These are phyloP conservation scores for Aphanomyces stellatus DNA, from an alignment of 352 stramenopile genomes.

Conservation along the genomic window DNA sequence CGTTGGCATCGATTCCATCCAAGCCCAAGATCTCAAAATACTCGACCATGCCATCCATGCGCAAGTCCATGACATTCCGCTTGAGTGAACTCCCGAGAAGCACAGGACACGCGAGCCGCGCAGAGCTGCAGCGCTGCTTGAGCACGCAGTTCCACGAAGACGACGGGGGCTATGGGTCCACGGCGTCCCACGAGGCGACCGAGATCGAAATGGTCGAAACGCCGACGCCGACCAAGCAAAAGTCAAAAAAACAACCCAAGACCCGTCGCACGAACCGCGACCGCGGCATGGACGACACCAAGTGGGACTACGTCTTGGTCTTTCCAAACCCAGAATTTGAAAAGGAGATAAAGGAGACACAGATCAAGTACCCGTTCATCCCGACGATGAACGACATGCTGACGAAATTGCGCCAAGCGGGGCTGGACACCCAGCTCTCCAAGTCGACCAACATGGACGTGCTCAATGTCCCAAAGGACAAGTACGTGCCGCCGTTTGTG, in stretches of 20 bases:
- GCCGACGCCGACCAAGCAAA: background rate
- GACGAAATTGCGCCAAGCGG: conserved; percentile 47
- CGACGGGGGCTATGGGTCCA: conserved; percentile 8
- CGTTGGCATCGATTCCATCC: background rate
- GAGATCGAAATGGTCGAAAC: no score
- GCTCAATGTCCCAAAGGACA: conserved; percentile 28
- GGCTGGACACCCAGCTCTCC: conserved; percentile 67
- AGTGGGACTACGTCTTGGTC: conserved; percentile 81
- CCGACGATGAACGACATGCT: conserved; percentile 53
- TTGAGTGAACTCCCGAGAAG: background rate
- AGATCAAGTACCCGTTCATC: background rate
- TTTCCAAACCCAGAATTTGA: conserved; percentile 74
- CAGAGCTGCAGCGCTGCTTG: conserved; percentile 14
- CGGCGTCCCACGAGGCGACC: background rate
- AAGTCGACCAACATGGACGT: conserved; percentile 32
- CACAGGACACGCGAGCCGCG: background rate
- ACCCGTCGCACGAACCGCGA: background rate
- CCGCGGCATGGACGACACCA: conserved; percentile 12
- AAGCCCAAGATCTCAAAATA: conserved; percentile 8
- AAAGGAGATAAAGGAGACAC: conserved; percentile 25
- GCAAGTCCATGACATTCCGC: conserved; percentile 5
- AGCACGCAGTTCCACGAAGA: conserved; percentile 14
- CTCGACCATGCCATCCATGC: conserved; percentile 14
- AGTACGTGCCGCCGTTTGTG: conserved; percentile 31
- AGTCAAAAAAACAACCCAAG: background rate